Percentiles rank a stretch among this genome's conserved stretches.
Conservation (phyloP, 2,329 filamentous ascomycete genomes). For the Diaporthe nobilis region DNA sequence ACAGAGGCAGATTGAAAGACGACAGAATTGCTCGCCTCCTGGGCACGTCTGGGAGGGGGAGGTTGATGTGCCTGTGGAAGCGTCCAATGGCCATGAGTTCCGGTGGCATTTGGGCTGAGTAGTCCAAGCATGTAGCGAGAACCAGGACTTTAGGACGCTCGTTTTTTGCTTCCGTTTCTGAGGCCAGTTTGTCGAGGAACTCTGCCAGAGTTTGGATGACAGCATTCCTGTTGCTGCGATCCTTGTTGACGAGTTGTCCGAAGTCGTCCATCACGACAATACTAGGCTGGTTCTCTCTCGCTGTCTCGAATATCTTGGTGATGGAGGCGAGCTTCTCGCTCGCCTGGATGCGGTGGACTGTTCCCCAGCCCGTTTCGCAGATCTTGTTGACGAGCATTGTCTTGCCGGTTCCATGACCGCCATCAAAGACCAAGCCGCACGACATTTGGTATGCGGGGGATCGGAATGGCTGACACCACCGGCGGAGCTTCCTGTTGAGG, state of each 20-base stretch:
- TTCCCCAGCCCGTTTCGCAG: constrained; percentile 77
- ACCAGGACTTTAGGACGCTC: constrained; percentile 75
- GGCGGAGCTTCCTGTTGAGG: constrained; percentile 76
- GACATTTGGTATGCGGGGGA: constrained; percentile 56
- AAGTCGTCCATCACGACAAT: constrained; percentile 85
- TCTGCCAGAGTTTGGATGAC: constrained; percentile 66
- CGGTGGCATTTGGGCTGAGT: constrained; percentile 79
- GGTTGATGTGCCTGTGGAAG: constrained; percentile 77
- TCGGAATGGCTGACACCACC: constrained; percentile 47
- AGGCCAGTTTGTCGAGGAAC: constrained; percentile 66
- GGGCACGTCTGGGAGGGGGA: constrained; percentile 81
- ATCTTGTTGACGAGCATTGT: constrained; percentile 79
- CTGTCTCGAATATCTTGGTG: constrained; percentile 78
- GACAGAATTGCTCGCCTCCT: constrained; percentile 82
- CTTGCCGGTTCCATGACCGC: constrained; percentile 89
- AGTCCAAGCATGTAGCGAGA: constrained; percentile 80
- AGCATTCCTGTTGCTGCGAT: constrained; percentile 63
- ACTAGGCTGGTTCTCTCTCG: constrained; percentile 78
- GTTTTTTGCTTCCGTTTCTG: constrained; percentile 53
- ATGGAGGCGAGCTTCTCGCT: constrained; percentile 72
- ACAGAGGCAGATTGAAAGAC: constrained; percentile 65
- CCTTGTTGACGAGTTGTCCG: constrained; percentile 77
- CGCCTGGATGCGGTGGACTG: constrained; percentile 72
- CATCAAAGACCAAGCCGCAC: constrained; percentile 81
- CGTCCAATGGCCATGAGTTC: constrained; percentile 75